A percentile compares a stretch with the other conserved stretches of the same genome.
Evolutionary conservation across 2,329 filamentous ascomycete genomes (phyloP).

Genomic region (Fusarium nanum): DNA sequence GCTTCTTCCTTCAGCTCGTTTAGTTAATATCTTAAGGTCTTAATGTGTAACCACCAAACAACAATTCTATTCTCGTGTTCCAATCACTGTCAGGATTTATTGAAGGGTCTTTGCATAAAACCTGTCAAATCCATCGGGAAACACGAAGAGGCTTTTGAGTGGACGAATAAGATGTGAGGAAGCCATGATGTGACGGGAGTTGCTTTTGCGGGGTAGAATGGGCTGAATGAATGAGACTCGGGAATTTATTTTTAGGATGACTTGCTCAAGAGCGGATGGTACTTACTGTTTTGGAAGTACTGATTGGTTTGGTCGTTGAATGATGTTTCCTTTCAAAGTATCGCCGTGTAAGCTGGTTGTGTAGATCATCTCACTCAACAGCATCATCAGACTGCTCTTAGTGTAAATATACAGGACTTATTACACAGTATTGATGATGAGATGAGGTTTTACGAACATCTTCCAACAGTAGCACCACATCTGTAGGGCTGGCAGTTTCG

Average conservation of each 20-base stretch:
- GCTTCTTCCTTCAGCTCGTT: background rate
- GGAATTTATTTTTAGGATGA: constrained; percentile 31
- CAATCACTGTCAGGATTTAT: background rate
- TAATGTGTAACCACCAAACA: constrained; percentile 5
- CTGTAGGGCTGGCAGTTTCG: constrained; percentile 28
- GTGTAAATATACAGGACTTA: background rate
- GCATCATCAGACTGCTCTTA: background rate
- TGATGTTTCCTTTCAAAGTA: background rate
- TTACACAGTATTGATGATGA: too few relatives aligned
- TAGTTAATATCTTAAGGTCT: background rate
- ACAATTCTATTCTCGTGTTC: constrained; percentile 6
- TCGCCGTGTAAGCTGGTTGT: background rate
- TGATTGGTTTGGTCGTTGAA: background rate
- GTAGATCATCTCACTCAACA: background rate
- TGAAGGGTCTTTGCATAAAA: background rate
- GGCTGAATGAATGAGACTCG: constrained; percentile 1
- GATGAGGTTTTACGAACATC: background rate
- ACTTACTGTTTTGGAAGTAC: background rate
- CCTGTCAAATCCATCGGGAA: constrained; percentile 9
- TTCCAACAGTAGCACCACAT: background rate
- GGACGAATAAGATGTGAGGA: constrained; percentile 27
- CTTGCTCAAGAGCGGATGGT: background rate
- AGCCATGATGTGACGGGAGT: background rate
- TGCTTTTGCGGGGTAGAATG: constrained; percentile 29
- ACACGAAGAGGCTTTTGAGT: constrained; percentile 23